Percentiles rank a stretch among this genome's conserved stretches.
Conservation (phyloP, 805 yeast species). For the Ogataea angusta region DNA sequence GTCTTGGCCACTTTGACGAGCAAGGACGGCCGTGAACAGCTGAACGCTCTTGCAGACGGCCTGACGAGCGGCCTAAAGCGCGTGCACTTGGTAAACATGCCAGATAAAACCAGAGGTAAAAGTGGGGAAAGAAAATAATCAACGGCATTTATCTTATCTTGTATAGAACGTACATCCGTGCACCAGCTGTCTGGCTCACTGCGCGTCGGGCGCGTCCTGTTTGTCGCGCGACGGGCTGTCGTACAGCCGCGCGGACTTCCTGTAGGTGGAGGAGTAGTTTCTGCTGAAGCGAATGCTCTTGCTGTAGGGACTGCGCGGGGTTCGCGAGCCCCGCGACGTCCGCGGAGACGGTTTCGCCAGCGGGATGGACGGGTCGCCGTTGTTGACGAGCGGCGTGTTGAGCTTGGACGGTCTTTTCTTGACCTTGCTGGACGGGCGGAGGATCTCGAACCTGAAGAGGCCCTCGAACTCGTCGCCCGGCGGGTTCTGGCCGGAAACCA, state of each 20-base stretch:
- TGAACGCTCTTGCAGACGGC: too few relatives aligned
- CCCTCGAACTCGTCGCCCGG: slow-evolving; percentile 37
- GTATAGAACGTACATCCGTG: not conserved
- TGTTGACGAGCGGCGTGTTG: slow-evolving; percentile 18
- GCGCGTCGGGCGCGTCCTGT: slow-evolving; percentile 3
- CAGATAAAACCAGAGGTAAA: not conserved
- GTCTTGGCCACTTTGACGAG: slow-evolving; percentile 2
- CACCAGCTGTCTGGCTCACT: not conserved
- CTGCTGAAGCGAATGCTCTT: slow-evolving; percentile 21
- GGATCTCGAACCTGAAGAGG: slow-evolving; percentile 43
- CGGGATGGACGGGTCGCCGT: slow-evolving; percentile 25
- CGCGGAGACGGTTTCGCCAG: slow-evolving; percentile 26
- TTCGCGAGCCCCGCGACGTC: slow-evolving; percentile 25
- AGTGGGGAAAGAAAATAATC: slow-evolving; percentile 8
- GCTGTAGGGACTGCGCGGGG: slow-evolving; percentile 22
- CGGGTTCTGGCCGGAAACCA: slow-evolving; percentile 18
- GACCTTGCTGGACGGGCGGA: slow-evolving; percentile 36
- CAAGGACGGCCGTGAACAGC: too few relatives aligned
- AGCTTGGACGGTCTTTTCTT: slow-evolving; percentile 32
- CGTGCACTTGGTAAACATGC: too few relatives aligned
- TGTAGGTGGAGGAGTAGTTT: slow-evolving; percentile 13
- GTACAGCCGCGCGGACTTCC: slow-evolving; percentile 15
- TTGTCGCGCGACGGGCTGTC: slow-evolving; percentile 16
- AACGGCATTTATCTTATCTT: slow-evolving; percentile 1
- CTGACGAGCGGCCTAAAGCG: too few relatives aligned